Base-by-base conservation (phyloP, 31 red algal species). In the Odonthalia washingtoniensis region DNA sequence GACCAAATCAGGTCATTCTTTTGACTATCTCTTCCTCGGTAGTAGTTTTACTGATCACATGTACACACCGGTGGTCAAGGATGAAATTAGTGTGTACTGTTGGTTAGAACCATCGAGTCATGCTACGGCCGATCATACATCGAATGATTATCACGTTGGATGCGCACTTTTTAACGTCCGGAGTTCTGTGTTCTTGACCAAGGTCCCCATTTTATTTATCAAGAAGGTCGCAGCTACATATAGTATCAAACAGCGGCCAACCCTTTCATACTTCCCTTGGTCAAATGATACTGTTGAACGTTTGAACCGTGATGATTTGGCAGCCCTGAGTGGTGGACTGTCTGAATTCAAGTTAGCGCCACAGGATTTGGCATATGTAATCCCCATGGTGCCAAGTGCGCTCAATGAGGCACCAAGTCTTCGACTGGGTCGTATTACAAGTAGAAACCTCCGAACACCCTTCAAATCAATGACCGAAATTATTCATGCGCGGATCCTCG, bases 21-120 rank as follows among this genome's bases (percentile, higher is more conserved):
- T 89, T 70, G 74, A 89, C 75, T 80, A 80, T 44, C 52, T 89
- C 1, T 89, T 80, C 63, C 74, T 89, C 41, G 74, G 75, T 18
- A 57, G 69, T 3, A 45, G 61, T 77, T 4, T 36, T 14, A 27
- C 3, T 30, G 45, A 70, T 24, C 9, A 89, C 0, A 72, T 73
- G 33, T 89, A 76, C 42, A 28, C 37, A 24, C 37, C 82, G 9
- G 87, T 89, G 28, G 43, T 73, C 78, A 89, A 89, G 63, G 78
- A 89, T 40, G 77, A 82, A 0, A n/a, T 82, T 36, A 89, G 77
- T 52, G 38, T 76, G 3, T 89, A 89, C 33, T 21, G 27, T 36
- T 89, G 87, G 87, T 1, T 82, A 4, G 37, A 68, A 42, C 85
- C 49, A 12, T 53, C 28, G 2, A 40, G 17, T 12, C 43, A 4